Evolutionary conservation across 2,329 filamentous ascomycete species (phyloP).

Genomic region (Coniochaeta prunicola): DNA sequence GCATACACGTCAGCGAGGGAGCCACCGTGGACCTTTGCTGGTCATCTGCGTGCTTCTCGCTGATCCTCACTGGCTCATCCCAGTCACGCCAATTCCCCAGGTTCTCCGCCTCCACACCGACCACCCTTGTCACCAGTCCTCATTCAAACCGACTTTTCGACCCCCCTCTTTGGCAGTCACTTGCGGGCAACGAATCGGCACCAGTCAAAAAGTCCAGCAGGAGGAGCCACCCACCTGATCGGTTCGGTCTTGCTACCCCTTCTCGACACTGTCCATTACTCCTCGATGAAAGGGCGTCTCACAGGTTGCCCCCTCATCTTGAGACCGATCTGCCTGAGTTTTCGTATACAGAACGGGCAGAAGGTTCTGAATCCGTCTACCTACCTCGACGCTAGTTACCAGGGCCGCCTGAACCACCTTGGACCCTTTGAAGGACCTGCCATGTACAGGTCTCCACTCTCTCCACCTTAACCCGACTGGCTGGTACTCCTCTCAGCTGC

Average conservation of each 20-base stretch:
- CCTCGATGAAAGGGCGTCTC: not conserved
- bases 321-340: not conserved
- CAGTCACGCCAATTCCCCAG: conserved; percentile 1
- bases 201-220: not conserved
- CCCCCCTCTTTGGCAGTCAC: not conserved
- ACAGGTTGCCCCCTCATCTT: not conserved
- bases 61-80: not conserved
- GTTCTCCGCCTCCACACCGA: not conserved
- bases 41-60: not conserved
- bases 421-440: not conserved
- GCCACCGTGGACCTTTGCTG: not conserved
- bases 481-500: not conserved
- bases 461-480: not conserved
- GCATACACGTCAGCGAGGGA: not conserved
- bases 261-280: not conserved
- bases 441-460: not conserved
- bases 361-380: not conserved
- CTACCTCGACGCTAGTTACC: not conserved
- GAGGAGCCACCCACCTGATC: not conserved
- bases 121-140: not conserved
- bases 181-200: not conserved
- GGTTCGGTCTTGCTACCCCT: not conserved
- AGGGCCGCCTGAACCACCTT: not conserved
- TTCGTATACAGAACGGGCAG: not conserved
- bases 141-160: not conserved